Evolutionary conservation across 768 basidiomycete species (phyloP).

Genomic region (Dioszegia crocea): DNA sequence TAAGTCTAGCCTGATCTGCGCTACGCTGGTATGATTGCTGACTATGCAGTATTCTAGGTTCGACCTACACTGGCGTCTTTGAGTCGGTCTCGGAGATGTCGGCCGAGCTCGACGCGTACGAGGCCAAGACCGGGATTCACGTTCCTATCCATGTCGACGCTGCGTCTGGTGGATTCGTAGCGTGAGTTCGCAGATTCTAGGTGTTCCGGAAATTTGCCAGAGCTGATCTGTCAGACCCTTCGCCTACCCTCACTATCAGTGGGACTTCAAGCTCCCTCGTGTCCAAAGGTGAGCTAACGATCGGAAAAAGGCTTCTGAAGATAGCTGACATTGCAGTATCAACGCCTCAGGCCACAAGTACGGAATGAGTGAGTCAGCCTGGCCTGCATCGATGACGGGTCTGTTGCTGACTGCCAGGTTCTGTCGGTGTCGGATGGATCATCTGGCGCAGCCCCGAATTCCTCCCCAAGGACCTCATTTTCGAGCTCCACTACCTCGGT

Average conservation of each 20-base stretch:
- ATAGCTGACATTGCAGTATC: constrained; percentile 15
- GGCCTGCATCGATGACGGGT: too few relatives aligned
- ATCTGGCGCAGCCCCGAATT: constrained; percentile 59
- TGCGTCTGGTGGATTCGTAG: constrained; percentile 61
- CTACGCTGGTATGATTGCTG: background rate
- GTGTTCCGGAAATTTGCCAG: background rate
- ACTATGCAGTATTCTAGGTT: constrained; percentile 35
- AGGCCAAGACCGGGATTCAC: constrained; percentile 53
- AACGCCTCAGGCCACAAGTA: constrained; percentile 57
- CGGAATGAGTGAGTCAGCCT: constrained; percentile 49
- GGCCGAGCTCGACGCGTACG: constrained; percentile 58
- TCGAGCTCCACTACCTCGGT: constrained; percentile 57
- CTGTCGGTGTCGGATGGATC: constrained; percentile 59
- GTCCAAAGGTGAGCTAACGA: constrained; percentile 52
- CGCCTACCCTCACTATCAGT: constrained; percentile 57
- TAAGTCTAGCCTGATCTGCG: constrained; percentile 9
- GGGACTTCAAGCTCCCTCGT: constrained; percentile 61
- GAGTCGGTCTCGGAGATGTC: constrained; percentile 85
- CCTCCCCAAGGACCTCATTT: constrained; percentile 68
- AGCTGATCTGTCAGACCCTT: constrained; percentile 24
- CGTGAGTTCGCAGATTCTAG: constrained; percentile 53
- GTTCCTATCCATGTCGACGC: constrained; percentile 62
- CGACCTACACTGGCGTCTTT: constrained; percentile 59
- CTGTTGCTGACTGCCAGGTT: constrained; percentile 11
- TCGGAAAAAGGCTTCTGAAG: constrained; percentile 28